Base-by-base conservation (phyloP, 1,284 basidiomycete species). In the Irpex sp. region DNA sequence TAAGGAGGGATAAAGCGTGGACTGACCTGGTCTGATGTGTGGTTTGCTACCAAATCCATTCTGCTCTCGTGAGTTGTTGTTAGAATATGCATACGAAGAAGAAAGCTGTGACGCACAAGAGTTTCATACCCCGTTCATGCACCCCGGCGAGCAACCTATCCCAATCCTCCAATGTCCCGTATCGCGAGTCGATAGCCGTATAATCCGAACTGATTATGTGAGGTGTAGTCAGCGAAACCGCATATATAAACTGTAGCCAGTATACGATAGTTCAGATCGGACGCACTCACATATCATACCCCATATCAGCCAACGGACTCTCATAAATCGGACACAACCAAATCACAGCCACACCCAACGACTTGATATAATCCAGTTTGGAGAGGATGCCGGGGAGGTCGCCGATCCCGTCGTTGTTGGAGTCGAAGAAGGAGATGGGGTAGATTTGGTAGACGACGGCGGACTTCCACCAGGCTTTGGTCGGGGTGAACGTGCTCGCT, bases 31-130 rank as follows among this genome's bases (percentile, higher is more conserved):
- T 91, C 86, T 2, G 88, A 91, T 5, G 85, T 87, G 74, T 93
- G 91, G 74, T 93, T 93, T n/a, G 89, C 86, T 36, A 93, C 91
- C 2, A 93, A 83, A 72, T 93, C 90, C 80, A 92, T 89, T 72
- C 86, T 86, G 68, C 3, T 44, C 4, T 7, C 48, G 38, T 40
- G 15, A 15, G 38, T 40, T 3, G 21, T 26, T 1, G 21, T 26
- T 8, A 40, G 38, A 15, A 2, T 40, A 9, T 15, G 4, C 2
- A 4, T 40, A 40, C 38, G 38, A 40, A 13, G 38, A 40, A 40
- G 38, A 40, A 49, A 49, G 9, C n/a, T n/a, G 48, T 19, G n/a
- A 76, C 81, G 58, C 67, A 88, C 81, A 92, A 83, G 57, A 91
- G 79, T 70, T 89, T 90, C 84, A 93, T 87, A 0, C 85, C 87